Evolutionary conservation across 148 eudicot species (phyloP).

Genomic region (Chenopodium album): DNA sequence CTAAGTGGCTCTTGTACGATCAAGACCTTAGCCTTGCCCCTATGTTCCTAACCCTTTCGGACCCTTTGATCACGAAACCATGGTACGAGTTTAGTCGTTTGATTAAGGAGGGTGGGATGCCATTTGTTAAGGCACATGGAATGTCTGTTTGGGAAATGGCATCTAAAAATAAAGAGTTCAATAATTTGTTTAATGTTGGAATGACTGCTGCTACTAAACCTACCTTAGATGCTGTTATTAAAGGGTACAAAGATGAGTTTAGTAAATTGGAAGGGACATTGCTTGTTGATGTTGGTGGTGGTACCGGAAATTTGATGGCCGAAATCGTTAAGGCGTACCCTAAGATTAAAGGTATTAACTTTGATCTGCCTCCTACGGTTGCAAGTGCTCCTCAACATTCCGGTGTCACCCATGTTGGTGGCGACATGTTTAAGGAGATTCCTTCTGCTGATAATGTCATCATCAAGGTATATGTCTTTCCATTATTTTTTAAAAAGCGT

Average conservation of each 20-base stretch:
- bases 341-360: not conserved
- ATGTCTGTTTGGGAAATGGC: not conserved
- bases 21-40: not conserved
- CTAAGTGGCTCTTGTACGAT: not conserved
- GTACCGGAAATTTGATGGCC: not conserved
- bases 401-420: not conserved
- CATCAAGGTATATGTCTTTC: not conserved
- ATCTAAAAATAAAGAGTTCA: not conserved
- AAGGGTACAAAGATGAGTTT: not conserved
- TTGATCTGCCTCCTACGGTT: conserved; percentile 1
- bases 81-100: not conserved
- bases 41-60: not conserved
- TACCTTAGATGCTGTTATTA: not conserved
- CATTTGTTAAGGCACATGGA: not conserved
- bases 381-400: not conserved
- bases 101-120: not conserved
- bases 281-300: not conserved
- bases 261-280: not conserved
- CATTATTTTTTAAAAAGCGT: too few relatives aligned
- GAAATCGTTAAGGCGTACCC: not conserved
- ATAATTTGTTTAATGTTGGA: not conserved
- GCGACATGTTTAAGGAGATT: not conserved
- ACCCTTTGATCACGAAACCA: not conserved
- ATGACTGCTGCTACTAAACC: not conserved
- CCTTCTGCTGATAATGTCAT: not conserved